Evolutionary conservation across 1,284 basidiomycete genomes (phyloP), one percentile per base, ranked within the genome.

Genomic region (Irpex rosettiformis): DNA sequence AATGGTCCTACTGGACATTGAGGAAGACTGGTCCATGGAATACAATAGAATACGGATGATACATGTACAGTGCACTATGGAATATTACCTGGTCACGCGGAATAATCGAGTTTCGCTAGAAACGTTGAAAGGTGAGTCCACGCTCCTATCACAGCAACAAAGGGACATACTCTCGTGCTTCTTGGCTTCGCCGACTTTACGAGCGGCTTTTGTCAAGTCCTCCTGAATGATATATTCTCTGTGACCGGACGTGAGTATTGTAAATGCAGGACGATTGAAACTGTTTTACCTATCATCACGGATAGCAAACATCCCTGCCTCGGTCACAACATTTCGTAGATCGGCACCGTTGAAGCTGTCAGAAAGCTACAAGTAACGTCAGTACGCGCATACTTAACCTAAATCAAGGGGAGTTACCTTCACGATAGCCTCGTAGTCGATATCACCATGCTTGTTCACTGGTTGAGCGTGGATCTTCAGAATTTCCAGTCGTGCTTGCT

Each of bases 231-330:
- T 78, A 62, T 93, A 95, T 68, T 96, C 94, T 60, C 95, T 92
- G 67, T 62, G 66, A 59, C 18, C 16, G 8, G 22, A 3, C 43
- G 61, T 42, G 55, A 58, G 25, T 18, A 47, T 10, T 18, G 10
- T 21, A 22, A 3, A 3, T 4, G 4, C 22, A 47, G 52, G 53
- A n/a, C 40, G 51, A 33, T 10, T 33, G 10, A 13, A 55, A 42
- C 49, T 16, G 16, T 70, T 81, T 60, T 61, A 89, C 89, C 92
- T 83, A 67, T 98, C 96, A 63, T 98, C 96, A 54, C 97, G 83
- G 68, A 99, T 98, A 11, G 97, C 97, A 73, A 98, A 98, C 95
- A 99, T 98, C 55, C 97, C 96, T 6, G 96, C 94, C 75, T 99
- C 97, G 4, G 97, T 99, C 56, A 96, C 89, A 11, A 99, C 93